phyloP scores from a whole-genome alignment of 1,284 basidiomycete genomes.

The Leccinum insolens region DNA sequence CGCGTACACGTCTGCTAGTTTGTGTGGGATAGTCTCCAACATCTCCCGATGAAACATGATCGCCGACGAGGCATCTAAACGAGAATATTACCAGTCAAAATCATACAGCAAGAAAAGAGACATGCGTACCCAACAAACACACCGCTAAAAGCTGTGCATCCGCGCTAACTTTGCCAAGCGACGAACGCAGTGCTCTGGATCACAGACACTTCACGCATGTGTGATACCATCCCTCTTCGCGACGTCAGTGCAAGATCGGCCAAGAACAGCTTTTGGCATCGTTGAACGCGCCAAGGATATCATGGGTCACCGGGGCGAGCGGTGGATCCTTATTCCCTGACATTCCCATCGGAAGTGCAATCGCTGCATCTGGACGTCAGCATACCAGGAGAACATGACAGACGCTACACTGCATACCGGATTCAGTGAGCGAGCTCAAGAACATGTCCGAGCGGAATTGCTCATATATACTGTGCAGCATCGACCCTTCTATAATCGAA shows the following conservation, averaged over 20 bases:
- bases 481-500: conserved; percentile 72
- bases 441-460: conserved; percentile 85
- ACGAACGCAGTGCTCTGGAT: conserved; percentile 25
- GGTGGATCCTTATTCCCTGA: conserved; percentile 47
- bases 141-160: conserved; percentile 58
- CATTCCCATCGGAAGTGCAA: conserved; percentile 83
- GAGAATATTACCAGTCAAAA: background rate
- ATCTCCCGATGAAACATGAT: conserved; percentile 83
- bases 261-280: conserved; percentile 72
- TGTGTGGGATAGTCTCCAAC: conserved; percentile 70
- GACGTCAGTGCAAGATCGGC: conserved; percentile 62
- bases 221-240: conserved; percentile 62
- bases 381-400: background rate
- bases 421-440: conserved; percentile 84
- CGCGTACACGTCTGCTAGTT: conserved; percentile 49
- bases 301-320: conserved; percentile 51
- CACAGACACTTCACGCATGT: conserved; percentile 73
- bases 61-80: conserved; percentile 64
- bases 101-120: background rate
- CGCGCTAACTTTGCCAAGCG: conserved; percentile 63
- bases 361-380: conserved; percentile 50
- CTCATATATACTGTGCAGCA: conserved; percentile 73
- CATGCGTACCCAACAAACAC: conserved; percentile 67
- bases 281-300: conserved; percentile 63
- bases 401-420: conserved; percentile 55